Evolutionary conservation across 441 rosid species (phyloP).

Genomic region (Flueggea neowawraea): DNA sequence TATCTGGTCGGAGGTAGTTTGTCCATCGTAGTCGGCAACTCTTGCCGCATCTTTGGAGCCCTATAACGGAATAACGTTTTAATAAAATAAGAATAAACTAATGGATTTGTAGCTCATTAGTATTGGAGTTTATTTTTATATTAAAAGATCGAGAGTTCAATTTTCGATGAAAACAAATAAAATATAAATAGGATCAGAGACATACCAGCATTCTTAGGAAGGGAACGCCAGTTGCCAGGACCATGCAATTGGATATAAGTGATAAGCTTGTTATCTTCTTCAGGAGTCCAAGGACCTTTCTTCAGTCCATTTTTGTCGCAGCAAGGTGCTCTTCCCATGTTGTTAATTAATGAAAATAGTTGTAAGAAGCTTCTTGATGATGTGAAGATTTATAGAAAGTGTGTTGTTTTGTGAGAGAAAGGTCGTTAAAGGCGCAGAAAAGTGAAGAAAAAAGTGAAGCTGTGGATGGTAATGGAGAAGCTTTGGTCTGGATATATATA

Average conservation of each 20-base stretch:
- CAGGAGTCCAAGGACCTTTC: slow-evolving; percentile 95
- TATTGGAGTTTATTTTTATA: too few relatives aligned
- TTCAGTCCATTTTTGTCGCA: slow-evolving; percentile 87
- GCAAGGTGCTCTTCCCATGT: slow-evolving; percentile 96
- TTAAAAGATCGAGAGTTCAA: too few relatives aligned
- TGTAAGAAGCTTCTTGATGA: background rate
- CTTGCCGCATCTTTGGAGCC: slow-evolving; percentile 51
- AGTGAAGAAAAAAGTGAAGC: slow-evolving; percentile 7
- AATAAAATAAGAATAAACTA: background rate
- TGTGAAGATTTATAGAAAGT: background rate
- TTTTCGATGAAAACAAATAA: too few relatives aligned
- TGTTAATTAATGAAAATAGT: background rate
- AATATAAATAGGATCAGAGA: background rate
- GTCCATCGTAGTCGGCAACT: slow-evolving; percentile 63
- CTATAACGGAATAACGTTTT: slow-evolving; percentile 12
- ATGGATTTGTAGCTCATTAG: too few relatives aligned
- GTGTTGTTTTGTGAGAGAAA: background rate
- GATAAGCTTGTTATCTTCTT: slow-evolving; percentile 79
- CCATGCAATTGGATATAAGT: slow-evolving; percentile 68
- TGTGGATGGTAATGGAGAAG: slow-evolving; percentile 12
- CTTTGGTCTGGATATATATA: slow-evolving; percentile 14
- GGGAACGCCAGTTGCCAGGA: slow-evolving; percentile 80
- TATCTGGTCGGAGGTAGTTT: slow-evolving; percentile 55
- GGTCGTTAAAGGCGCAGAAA: background rate
- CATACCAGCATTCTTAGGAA: slow-evolving; percentile 89